phyloP scores from a whole-genome alignment of 2,329 filamentous ascomycete species.

The Monosporascus sp. region DNA sequence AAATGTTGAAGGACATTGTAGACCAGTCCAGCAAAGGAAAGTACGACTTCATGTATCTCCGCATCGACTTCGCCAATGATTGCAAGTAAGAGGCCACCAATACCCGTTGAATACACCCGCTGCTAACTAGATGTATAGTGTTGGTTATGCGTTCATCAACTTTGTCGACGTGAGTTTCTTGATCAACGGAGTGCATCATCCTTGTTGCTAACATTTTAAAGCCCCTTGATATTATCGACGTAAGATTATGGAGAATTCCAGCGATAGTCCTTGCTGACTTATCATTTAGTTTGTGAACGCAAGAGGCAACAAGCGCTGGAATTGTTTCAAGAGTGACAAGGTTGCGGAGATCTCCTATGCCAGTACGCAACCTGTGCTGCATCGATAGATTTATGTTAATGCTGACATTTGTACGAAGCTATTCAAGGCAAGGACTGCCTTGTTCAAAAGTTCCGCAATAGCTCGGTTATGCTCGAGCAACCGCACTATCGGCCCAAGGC shows the following conservation, averaged over 20 bases:
- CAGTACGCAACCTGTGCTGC: slow-evolving; percentile 51
- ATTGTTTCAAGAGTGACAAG: slow-evolving; percentile 78
- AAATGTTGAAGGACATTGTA: slow-evolving; percentile 71
- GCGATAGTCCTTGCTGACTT: slow-evolving; percentile 17
- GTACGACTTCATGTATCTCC: slow-evolving; percentile 92
- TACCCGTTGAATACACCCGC: not conserved
- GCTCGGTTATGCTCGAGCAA: slow-evolving; percentile 87
- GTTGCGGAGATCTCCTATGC: slow-evolving; percentile 89
- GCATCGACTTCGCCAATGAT: slow-evolving; percentile 81
- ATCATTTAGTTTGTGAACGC: slow-evolving; percentile 61
- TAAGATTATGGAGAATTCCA: slow-evolving; percentile 33
- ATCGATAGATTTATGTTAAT: not conserved
- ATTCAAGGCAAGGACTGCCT: slow-evolving; percentile 91
- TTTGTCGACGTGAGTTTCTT: slow-evolving; percentile 65
- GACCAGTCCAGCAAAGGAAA: slow-evolving; percentile 74
- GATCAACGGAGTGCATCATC: slow-evolving; percentile 8
- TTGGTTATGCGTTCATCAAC: slow-evolving; percentile 97
- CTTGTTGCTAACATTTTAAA: slow-evolving; percentile 41
- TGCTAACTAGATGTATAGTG: slow-evolving; percentile 47
- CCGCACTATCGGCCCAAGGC: slow-evolving; percentile 81
- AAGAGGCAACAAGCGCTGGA: slow-evolving; percentile 69
- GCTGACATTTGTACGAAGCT: slow-evolving; percentile 43
- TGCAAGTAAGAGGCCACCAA: slow-evolving; percentile 62
- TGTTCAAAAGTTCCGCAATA: slow-evolving; percentile 94
- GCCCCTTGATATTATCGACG: slow-evolving; percentile 69